Base-by-base conservation (phyloP, 768 basidiomycete species). In the Mycena metata region DNA sequence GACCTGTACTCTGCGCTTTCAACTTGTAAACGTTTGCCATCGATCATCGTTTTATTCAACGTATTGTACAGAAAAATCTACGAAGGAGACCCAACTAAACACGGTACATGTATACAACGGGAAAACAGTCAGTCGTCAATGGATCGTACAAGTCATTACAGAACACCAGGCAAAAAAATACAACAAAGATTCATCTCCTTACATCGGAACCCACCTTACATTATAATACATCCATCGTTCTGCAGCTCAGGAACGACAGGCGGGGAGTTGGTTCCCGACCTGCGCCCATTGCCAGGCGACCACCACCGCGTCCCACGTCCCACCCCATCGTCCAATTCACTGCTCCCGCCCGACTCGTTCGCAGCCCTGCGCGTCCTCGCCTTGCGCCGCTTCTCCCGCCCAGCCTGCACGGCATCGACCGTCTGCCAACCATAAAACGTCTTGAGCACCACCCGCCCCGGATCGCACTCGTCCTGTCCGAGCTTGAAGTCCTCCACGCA, bases 351-450 rank as follows among this genome's bases (percentile, higher is more conserved):
- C 47, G 77, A 79, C 60, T 79, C 83, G 51, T 83, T 86, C 51
- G 77, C 81, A 5, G 77, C 78, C 61, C 87, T 81, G 75, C 84
- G 83, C 60, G 81, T 80, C 57, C 72, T 73, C 47, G 83, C 72
- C 78, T 88, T 92, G 65, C 88, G 85, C 69, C 88, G 83, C 82
- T 89, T 91, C 83, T 90, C 91, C 75, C 91, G 83, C 60, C 84
- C 86, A 39, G 84, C 81, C 66, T 85, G 84, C 54, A 95, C 93
- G 0, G 89, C 88, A 75, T 95, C 94, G 42, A 96, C 93, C 12
- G 87, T 91, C 83, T 95, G 92, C 92, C 92, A 94, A 55, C 91
- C 89, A 78, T 92, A 91, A 77, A 95, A 96, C 26, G 91, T 89
- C 86, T 95, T 95, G 71, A 96, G 75, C 57, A 93, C 90, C 26